Evolutionary conservation across 768 basidiomycete genomes (phyloP).

Genomic region (Pisolithus microcarpus): DNA sequence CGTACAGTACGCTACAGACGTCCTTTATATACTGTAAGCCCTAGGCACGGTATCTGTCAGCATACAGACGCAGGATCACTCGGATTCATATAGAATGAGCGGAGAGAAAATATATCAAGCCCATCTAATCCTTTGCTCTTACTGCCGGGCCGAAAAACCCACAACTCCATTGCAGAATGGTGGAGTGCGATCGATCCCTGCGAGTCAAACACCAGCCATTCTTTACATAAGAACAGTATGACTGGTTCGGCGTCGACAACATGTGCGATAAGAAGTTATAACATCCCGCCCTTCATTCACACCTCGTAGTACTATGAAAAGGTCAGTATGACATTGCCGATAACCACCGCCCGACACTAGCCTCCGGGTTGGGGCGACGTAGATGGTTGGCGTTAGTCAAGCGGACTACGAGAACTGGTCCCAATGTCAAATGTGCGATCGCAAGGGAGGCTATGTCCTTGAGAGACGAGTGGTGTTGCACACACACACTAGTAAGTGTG

Average conservation of each 20-base stretch:
- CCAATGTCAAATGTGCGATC: conserved; percentile 34
- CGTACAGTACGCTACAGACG: too few relatives aligned
- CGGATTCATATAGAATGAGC: too few relatives aligned
- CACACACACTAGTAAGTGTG: neutral
- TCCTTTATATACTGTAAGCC: neutral
- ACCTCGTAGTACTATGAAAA: conserved; percentile 21
- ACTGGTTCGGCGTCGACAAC: conserved; percentile 51
- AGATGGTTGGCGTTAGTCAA: conserved; percentile 59
- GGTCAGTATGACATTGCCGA: conserved; percentile 8
- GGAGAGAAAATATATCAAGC: too few relatives aligned
- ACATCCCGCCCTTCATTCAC: neutral
- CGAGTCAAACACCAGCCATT: conserved; percentile 16
- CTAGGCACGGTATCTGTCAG: too few relatives aligned
- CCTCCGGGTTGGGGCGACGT: conserved; percentile 53
- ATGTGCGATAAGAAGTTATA: conserved; percentile 25
- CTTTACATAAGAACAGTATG: conserved; percentile 49
- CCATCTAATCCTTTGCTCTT: too few relatives aligned
- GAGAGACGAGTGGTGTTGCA: conserved; percentile 33
- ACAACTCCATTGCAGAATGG: neutral
- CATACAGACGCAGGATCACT: too few relatives aligned
- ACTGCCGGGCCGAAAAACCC: too few relatives aligned
- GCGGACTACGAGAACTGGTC: conserved; percentile 47
- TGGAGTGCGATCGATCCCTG: conserved; percentile 11
- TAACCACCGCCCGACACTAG: neutral
- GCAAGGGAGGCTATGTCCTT: conserved; percentile 38